phyloP scores from a whole-genome alignment of 805 yeast species.

The Grigorovia transvaalensis region DNA sequence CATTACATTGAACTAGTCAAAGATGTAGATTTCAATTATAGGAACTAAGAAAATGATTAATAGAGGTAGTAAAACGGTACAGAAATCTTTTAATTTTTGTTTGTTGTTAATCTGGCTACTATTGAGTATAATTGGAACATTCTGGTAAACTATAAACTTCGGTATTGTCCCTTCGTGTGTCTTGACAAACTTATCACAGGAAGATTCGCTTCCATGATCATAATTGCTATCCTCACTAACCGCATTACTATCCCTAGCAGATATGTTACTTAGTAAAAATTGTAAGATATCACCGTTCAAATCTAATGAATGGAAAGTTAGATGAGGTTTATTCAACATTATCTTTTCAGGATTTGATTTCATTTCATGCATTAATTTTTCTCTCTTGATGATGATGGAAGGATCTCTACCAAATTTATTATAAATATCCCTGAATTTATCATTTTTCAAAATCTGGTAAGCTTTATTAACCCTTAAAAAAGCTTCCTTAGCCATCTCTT shows the following conservation, averaged over 20 bases:
- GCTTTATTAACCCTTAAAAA: conserved; percentile 67
- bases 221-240: too few species aligned
- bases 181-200: neutral
- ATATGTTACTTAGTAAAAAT: neutral
- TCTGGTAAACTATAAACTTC: conserved; percentile 1
- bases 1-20: neutral
- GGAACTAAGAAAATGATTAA: conserved; percentile 1
- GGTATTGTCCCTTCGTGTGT: neutral
- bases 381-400: neutral
- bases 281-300: conserved; percentile 14
- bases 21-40: neutral
- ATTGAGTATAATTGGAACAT: neutral
- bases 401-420: conserved; percentile 35
- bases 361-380: neutral
- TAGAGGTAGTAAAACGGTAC: conserved; percentile 1
- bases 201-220: neutral
- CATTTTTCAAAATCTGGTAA: conserved; percentile 69
- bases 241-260: neutral
- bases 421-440: conserved; percentile 50
- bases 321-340: neutral
- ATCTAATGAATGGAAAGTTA: conserved; percentile 13
- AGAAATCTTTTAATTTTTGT: neutral
- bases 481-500: conserved; percentile 1
- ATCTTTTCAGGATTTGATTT: neutral
- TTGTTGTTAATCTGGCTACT: neutral